A percentile compares a stretch with the other conserved stretches of the same genome.
These are phyloP conservation scores for Torulaspora gathmanii DNA, from an alignment of 805 yeast genomes.

Conservation along the genomic window DNA sequence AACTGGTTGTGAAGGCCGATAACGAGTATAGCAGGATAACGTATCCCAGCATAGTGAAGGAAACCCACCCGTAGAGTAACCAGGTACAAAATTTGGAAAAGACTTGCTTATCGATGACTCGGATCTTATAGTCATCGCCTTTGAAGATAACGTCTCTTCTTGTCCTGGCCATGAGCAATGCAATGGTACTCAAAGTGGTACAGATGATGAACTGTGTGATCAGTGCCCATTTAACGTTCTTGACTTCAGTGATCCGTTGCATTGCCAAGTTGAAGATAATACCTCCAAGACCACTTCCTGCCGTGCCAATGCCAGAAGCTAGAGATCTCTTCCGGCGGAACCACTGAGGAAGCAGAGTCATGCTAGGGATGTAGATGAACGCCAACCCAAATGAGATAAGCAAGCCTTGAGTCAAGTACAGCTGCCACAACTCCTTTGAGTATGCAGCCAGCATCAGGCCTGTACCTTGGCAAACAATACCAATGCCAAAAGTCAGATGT, in stretches of 20 bases:
- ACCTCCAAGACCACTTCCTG: conserved; percentile 45
- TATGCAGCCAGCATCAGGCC: conserved; percentile 51
- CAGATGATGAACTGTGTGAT: conserved; percentile 39
- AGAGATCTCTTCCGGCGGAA: conserved; percentile 45
- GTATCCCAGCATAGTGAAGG: conserved; percentile 54
- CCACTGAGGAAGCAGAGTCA: conserved; percentile 53
- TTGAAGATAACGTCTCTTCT: conserved; percentile 30
- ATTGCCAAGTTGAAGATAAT: conserved; percentile 39
- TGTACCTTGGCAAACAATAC: conserved; percentile 45
- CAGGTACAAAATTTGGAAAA: conserved; percentile 41
- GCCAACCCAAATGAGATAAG: conserved; percentile 52
- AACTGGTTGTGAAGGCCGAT: conserved; percentile 54
- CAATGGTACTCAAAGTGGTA: conserved; percentile 32
- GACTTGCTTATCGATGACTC: conserved; percentile 41
- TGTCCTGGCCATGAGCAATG: conserved; percentile 34
- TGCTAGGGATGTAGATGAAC: conserved; percentile 43
- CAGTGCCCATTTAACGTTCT: conserved; percentile 36
- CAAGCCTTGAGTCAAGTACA: conserved; percentile 54
- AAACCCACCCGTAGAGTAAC: conserved; percentile 40
- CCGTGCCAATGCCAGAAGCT: conserved; percentile 38
- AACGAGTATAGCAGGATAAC: conserved; percentile 55
- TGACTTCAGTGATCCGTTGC: conserved; percentile 34
- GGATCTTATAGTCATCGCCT: conserved; percentile 20
- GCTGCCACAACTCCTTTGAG: conserved; percentile 49
- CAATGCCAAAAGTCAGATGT: conserved; percentile 40